Evolutionary conservation across 306 rosid species (phyloP).

Genomic region (Prunus salicina): DNA sequence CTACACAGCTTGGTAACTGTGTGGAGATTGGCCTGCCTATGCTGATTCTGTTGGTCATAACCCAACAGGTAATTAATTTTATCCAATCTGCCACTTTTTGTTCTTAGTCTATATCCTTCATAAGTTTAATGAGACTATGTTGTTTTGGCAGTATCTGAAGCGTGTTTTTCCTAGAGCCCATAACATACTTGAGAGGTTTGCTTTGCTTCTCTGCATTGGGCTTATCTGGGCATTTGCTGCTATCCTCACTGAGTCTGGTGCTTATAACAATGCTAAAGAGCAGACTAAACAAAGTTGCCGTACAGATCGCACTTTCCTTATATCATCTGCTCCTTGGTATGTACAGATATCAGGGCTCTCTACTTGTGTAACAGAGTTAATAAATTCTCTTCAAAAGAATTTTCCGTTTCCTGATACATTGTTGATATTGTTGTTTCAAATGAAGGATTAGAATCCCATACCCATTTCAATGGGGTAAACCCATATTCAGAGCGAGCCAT

Average conservation of each 20-base stretch:
- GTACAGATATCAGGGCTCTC: constrained; percentile 3
- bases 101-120: neutral
- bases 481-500: constrained; percentile 90
- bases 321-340: constrained; percentile 83
- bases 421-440: constrained; percentile 11
- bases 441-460: constrained; percentile 80
- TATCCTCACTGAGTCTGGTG: constrained; percentile 80
- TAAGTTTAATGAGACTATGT: neutral
- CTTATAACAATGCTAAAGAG: constrained; percentile 53
- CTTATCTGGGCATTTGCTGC: constrained; percentile 85
- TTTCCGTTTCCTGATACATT: constrained; percentile 6
- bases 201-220: constrained; percentile 64
- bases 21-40: constrained; percentile 86
- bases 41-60: constrained; percentile 69
- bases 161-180: constrained; percentile 33
- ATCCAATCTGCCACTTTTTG: neutral
- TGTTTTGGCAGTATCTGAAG: constrained; percentile 54
- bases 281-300: constrained; percentile 69
- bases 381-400: constrained; percentile 1
- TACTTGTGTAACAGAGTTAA: neutral
- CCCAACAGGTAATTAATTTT: constrained; percentile 62
- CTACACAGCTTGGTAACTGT: constrained; percentile 73
- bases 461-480: constrained; percentile 97
- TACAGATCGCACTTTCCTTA: constrained; percentile 65
- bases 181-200: constrained; percentile 57